phyloP scores from a whole-genome alignment of 345 rosid genomes.

The Citrus trifoliata region DNA sequence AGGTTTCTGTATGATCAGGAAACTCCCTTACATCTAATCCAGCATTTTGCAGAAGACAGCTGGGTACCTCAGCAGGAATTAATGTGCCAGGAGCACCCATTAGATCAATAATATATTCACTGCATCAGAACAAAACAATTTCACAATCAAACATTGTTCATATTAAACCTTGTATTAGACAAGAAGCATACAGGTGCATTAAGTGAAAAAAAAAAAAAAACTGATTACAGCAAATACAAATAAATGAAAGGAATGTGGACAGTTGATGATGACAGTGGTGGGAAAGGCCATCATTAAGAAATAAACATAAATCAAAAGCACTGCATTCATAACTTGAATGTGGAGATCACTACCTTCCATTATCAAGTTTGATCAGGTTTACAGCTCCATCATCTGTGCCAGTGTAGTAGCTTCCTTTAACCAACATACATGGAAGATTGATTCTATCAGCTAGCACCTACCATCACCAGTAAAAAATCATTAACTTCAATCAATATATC shows the following conservation, averaged over 20 bases:
- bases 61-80: slow-evolving; percentile 87
- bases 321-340: slow-evolving; percentile 5
- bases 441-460: slow-evolving; percentile 91
- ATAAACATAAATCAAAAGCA: neutral
- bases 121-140: slow-evolving; percentile 37
- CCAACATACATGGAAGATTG: slow-evolving; percentile 88
- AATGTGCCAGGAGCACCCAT: slow-evolving; percentile 98
- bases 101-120: slow-evolving; percentile 91
- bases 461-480: slow-evolving; percentile 22
- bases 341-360: slow-evolving; percentile 53
- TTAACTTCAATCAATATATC: slow-evolving; percentile 22
- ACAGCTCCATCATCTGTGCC: slow-evolving; percentile 98
- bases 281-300: neutral
- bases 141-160: slow-evolving; percentile 9
- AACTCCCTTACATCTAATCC: slow-evolving; percentile 48
- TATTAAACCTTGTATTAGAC: slow-evolving; percentile 13
- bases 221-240: neutral
- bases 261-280: neutral
- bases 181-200: neutral
- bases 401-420: slow-evolving; percentile 93
- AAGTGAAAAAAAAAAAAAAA: neutral
- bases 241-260: no score
- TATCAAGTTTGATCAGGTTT: slow-evolving; percentile 67
- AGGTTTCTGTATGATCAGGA: slow-evolving; percentile 35
- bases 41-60: slow-evolving; percentile 51